Evolutionary conservation across 768 basidiomycete species (phyloP).

Genomic region (Obba rivulosa): DNA sequence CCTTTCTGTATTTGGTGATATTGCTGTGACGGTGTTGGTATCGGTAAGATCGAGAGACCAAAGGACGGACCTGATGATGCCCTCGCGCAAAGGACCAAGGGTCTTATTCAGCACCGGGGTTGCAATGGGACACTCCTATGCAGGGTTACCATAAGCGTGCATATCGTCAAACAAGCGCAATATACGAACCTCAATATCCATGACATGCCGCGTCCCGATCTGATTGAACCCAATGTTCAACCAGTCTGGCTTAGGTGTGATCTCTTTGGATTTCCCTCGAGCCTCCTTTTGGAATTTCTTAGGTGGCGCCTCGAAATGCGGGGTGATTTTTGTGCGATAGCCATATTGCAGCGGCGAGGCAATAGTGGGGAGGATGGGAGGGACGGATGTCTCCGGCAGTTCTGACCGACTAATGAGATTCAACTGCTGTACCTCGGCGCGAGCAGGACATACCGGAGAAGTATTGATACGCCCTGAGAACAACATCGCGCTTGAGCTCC

Average conservation of each 20-base stretch:
- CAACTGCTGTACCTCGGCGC: not conserved
- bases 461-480: constrained; percentile 76
- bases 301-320: constrained; percentile 84
- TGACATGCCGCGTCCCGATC: constrained; percentile 61
- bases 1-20: constrained; percentile 74
- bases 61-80: constrained; percentile 54
- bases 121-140: constrained; percentile 90
- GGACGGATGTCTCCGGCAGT: constrained; percentile 51
- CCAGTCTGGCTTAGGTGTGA: constrained; percentile 47
- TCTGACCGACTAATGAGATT: constrained; percentile 28
- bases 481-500: constrained; percentile 78
- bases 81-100: constrained; percentile 51
- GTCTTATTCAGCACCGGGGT: constrained; percentile 74
- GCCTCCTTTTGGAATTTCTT: constrained; percentile 28
- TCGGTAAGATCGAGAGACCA: not conserved
- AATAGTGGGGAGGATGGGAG: constrained; percentile 66
- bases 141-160: not conserved
- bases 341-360: constrained; percentile 86
- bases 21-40: constrained; percentile 44
- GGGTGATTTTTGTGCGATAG: constrained; percentile 96
- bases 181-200: constrained; percentile 83
- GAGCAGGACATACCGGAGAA: constrained; percentile 50
- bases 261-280: constrained; percentile 4
- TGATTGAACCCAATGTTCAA: constrained; percentile 87
- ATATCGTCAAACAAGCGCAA: not conserved